Conservation (phyloP, 2,329 filamentous ascomycete genomes). For the Stachybotrys chartarum region DNA sequence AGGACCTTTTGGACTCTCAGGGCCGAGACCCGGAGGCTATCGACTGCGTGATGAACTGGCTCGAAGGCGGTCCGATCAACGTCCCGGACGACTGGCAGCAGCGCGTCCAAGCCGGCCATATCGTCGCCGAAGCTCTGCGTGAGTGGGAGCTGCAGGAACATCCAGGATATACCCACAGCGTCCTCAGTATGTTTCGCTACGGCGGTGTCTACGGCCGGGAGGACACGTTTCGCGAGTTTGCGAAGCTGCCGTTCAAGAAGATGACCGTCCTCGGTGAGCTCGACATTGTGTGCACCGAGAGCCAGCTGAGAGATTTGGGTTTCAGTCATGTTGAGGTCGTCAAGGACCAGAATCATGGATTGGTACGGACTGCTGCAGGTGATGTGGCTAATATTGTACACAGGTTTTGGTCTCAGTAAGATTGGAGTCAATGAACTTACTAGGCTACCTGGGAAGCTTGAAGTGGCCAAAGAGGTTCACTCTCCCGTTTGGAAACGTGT, state of each 20-base stretch:
- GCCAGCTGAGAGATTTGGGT: conserved; percentile 8
- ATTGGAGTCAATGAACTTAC: too few relatives aligned
- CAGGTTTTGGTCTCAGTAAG: neutral
- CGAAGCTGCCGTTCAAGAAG: conserved; percentile 3
- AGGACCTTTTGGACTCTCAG: conserved; percentile 7
- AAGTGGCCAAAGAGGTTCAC: too few relatives aligned
- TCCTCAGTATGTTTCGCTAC: conserved; percentile 38
- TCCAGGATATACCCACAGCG: conserved; percentile 33
- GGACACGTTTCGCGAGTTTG: conserved; percentile 11
- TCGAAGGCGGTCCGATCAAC: conserved; percentile 34
- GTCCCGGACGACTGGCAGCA: conserved; percentile 37
- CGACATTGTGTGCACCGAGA: conserved; percentile 11
- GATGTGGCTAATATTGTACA: neutral
- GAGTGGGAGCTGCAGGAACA: conserved; percentile 41
- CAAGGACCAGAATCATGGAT: neutral
- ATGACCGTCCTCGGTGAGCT: conserved; percentile 15
- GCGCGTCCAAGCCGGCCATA: conserved; percentile 28
- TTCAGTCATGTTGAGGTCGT: conserved; percentile 15
- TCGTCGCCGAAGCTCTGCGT: conserved; percentile 39
- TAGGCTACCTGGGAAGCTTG: too few relatives aligned
- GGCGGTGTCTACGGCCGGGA: conserved; percentile 31
- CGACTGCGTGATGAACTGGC: conserved; percentile 27
- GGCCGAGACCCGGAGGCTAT: conserved; percentile 21
- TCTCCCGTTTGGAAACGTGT: too few relatives aligned
- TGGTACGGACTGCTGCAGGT: neutral